Evolutionary conservation across 2,329 filamentous ascomycete genomes (phyloP), one percentile per base, ranked within the genome.

Genomic region (Talaromyces sp.): DNA sequence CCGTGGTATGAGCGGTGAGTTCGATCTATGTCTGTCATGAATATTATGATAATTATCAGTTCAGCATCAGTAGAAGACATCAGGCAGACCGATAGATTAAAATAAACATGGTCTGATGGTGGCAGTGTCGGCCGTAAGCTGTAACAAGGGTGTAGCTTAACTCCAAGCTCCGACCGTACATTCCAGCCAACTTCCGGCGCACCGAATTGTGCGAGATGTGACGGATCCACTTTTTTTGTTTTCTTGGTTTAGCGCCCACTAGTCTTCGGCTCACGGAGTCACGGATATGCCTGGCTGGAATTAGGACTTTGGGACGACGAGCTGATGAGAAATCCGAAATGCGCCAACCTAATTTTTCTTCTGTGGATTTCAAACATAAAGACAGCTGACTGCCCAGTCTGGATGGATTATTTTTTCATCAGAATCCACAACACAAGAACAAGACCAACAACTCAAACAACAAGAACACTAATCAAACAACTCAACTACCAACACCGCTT

Each of bases 261-360:
- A 48, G 45, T 48, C 45, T 48, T 48, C 45, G 45, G 45, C 45
- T 48, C 45, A 48, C 45, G 45, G 45, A 48, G 25, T 48, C 45
- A 48, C 45, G 45, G 45, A 48, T 19, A 48, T 48, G 45, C n/a
- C n/a, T n/a, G n/a, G n/a, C n/a, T 48, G 45, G 45, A 48, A 13
- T 48, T 48, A 46, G 43, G 43, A 46, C 22, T 48, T 48, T 48
- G 28, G 25, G 4, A 7, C 25, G 25, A 28, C 25, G 43, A 11
- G 3, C 10, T 11, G 28, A 33, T 31, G 28, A 33, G 45, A 48
- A 48, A 48, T 15, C 25, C 31, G 28, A 48, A n/a, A 19, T n/a
- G n/a, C n/a, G n/a, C n/a, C n/a, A n/a, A 25, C 45, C 45, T 48
- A 48, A 48, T 48, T 48, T 48, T 33, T n/a, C n/a, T n/a, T 21